Percentiles rank a stretch among this genome's conserved stretches.
phyloP scores from a whole-genome alignment of 176 grass and related monocot species.

The Avena eriantha region DNA sequence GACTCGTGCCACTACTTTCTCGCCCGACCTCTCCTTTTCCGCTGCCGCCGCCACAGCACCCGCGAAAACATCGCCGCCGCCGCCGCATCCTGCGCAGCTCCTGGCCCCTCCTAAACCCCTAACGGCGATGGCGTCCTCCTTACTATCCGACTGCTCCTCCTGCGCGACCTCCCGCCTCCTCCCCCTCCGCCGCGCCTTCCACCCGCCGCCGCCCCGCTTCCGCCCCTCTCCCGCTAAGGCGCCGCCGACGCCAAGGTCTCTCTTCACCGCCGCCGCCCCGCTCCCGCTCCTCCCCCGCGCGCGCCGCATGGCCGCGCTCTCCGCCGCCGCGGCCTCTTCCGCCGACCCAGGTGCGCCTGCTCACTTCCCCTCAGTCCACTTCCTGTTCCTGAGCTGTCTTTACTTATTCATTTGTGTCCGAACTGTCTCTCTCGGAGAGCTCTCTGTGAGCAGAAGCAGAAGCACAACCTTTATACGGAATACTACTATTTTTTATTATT shows the following conservation, averaged over 20 bases:
- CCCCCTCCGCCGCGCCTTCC: conserved; percentile 50
- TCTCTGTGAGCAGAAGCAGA: neutral
- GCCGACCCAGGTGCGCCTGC: conserved; percentile 42
- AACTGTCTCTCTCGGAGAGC: neutral
- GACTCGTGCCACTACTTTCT: conserved; percentile 21
- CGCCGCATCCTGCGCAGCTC: neutral
- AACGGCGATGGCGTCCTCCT: conserved; percentile 55
- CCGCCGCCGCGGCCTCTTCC: conserved; percentile 30
- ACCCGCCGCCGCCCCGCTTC: conserved; percentile 42
- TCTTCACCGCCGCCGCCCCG: neutral
- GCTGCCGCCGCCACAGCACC: neutral
- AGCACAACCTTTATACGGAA: neutral
- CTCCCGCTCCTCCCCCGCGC: conserved; percentile 31
- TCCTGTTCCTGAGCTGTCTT: neutral
- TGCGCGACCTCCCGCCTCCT: conserved; percentile 50
- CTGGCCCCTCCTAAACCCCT: neutral
- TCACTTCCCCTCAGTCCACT: neutral
- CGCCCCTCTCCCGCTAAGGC: neutral
- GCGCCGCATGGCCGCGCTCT: conserved; percentile 32
- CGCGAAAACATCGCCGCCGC: conserved; percentile 13
- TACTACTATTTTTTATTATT: neutral
- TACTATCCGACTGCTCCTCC: conserved; percentile 64
- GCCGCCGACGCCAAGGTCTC: conserved; percentile 6
- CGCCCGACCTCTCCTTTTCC: conserved; percentile 20
- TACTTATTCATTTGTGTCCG: neutral